These are phyloP conservation scores for Elsinoe arachidis DNA, from an alignment of 2,329 filamentous ascomycete genomes.

Conservation along the genomic window DNA sequence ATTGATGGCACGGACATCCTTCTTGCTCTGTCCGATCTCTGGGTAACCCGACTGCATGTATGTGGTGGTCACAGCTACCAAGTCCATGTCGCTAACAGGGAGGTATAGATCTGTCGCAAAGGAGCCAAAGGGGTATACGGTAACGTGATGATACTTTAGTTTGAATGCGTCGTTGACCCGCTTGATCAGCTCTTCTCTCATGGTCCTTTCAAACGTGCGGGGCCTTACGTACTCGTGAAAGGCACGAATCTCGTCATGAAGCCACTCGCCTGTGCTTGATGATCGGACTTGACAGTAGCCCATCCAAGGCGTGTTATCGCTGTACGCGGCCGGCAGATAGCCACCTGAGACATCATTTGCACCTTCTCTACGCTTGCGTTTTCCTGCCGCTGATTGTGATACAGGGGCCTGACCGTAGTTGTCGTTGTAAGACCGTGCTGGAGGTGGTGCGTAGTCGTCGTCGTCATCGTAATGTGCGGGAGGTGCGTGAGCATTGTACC, in stretches of 20 bases:
- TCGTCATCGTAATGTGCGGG: background rate
- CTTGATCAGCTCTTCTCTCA: conserved; percentile 64
- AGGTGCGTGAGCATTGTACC: background rate
- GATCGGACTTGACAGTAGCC: conserved; percentile 21
- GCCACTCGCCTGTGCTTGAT: conserved; percentile 44
- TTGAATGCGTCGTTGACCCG: conserved; percentile 56
- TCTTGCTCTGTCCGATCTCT: conserved; percentile 20
- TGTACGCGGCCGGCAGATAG: conserved; percentile 32
- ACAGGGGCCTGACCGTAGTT: background rate
- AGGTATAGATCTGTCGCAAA: conserved; percentile 71
- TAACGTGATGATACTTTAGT: conserved; percentile 38
- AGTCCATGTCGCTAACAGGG: conserved; percentile 82
- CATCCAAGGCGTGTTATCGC: conserved; percentile 54
- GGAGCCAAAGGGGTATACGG: conserved; percentile 78
- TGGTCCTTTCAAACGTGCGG: conserved; percentile 62
- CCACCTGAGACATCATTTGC: conserved; percentile 32
- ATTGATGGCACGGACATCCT: conserved; percentile 27
- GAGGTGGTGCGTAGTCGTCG: background rate
- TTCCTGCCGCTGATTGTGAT: conserved; percentile 29
- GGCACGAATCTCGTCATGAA: conserved; percentile 84
- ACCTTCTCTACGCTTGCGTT: conserved; percentile 52
- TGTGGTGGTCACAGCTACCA: conserved; percentile 63
- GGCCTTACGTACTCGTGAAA: conserved; percentile 83
- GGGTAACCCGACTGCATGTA: conserved; percentile 49
- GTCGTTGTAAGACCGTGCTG: background rate